Evolutionary conservation across 306 rosid species (phyloP), one percentile per base, ranked within the genome.

Genomic region (Myrica gale): DNA sequence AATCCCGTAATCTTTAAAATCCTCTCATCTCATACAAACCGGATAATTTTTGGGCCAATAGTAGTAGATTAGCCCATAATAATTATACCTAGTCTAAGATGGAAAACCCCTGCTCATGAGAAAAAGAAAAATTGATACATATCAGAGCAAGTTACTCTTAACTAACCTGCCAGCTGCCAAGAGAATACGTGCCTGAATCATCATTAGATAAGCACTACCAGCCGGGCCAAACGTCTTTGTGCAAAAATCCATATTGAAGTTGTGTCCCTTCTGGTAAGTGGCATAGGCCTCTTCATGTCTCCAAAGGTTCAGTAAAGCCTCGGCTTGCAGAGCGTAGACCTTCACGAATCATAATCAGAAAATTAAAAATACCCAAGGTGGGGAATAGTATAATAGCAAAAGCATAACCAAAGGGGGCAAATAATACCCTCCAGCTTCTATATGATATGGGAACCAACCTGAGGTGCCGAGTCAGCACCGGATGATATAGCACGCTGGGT

Each of bases 161-260:
- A 76, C 90, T 77, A 79, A 96, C 99, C 99, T 96, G 86, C 98
- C 98, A 58, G 83, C 79, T 57, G 96, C 90, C 88, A 86, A 78
- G 87, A 87, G 84, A 72, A 88, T 83, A 61, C 87, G 96, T 54
- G 97, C 89, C 26, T 87, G 83, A 53, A 88, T 84, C 92, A 85
- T 83, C 79, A 85, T 78, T 17, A 88, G 7, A 77, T 89, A 88
- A 41, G 96, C 91, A 69, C 72, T 79, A 76, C 11, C 72, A 58
- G 83, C 73, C 68, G 60, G n/a, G 65, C 93, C 96, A 70, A 96
- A 88, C 63, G 84, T 73, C 68, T 92, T 85, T 3, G 84, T 84
- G 62, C 87, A 87, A 74, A 77, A 79, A 55, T 80, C 84, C 77
- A 77, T 82, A 54, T 80, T 85, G 63, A 90, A 85, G 82, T 81